Evolutionary conservation across 768 basidiomycete genomes (phyloP).

Genomic region (Dentipellis sp.): DNA sequence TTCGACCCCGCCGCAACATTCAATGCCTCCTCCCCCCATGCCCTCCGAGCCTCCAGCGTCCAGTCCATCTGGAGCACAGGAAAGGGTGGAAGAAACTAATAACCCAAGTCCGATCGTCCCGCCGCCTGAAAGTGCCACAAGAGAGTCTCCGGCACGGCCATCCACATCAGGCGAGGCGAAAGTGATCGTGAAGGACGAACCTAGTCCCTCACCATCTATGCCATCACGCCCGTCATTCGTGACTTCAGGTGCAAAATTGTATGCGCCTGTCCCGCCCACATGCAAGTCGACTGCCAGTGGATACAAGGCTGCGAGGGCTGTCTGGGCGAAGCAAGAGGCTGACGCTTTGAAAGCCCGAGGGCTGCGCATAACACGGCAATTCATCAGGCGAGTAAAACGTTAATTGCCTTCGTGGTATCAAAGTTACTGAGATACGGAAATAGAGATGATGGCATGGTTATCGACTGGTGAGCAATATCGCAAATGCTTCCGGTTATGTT

Average conservation of each 20-base stretch:
- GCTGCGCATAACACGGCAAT: constrained; percentile 5
- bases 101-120: too few species aligned
- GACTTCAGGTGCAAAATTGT: constrained; percentile 9
- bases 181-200: constrained; percentile 8
- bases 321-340: constrained; percentile 9
- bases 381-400: constrained; percentile 9
- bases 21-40: too few species aligned
- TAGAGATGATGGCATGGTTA: constrained; percentile 16
- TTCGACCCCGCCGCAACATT: too few species aligned
- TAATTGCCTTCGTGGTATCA: not conserved
- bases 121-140: too few species aligned
- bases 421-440: too few species aligned
- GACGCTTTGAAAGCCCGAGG: constrained; percentile 5
- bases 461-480: constrained; percentile 9
- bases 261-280: constrained; percentile 8
- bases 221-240: not conserved
- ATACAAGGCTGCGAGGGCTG: constrained; percentile 2
- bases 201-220: constrained; percentile 7
- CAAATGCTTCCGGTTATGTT: not conserved
- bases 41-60: too few species aligned
- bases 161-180: too few species aligned
- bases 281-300: constrained; percentile 5
- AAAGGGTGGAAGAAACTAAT: too few species aligned
- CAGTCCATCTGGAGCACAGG: too few species aligned
- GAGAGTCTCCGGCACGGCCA: too few species aligned